phyloP scores from a whole-genome alignment of 176 grass and related monocot genomes.

The Paspalum vaginatum region DNA sequence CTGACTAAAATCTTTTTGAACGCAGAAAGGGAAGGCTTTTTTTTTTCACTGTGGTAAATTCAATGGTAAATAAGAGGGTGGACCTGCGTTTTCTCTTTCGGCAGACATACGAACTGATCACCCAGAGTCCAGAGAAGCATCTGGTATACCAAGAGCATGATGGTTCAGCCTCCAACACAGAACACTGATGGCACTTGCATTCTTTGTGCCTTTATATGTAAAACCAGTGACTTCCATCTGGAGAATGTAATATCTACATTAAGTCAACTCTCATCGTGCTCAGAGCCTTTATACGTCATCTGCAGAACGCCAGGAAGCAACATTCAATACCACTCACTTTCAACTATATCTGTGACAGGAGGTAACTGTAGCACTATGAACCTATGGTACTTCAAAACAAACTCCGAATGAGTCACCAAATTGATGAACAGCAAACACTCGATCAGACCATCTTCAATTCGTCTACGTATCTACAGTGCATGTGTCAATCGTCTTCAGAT shows the following conservation, averaged over 20 bases:
- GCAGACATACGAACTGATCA: neutral
- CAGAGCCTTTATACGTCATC: neutral
- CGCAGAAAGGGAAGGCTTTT: neutral
- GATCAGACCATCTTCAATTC: neutral
- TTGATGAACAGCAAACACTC: conserved; percentile 5
- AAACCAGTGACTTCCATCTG: neutral
- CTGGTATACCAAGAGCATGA: neutral
- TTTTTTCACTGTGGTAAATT: neutral
- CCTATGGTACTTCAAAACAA: neutral
- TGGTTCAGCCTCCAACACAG: neutral
- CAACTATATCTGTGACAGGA: neutral
- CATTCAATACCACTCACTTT: neutral
- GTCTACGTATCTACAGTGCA: neutral
- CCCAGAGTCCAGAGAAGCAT: neutral
- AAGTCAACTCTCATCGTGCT: neutral
- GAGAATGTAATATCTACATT: neutral
- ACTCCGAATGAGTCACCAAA: neutral
- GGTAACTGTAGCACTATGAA: neutral
- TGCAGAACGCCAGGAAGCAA: neutral
- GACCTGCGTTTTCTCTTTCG: neutral
- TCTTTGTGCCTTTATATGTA: neutral
- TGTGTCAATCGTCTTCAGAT: conserved; percentile 7
- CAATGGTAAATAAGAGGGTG: neutral
- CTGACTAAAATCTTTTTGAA: neutral
- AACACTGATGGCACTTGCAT: neutral